phyloP scores from a whole-genome alignment of 306 rosid species.

The Morella rubra region DNA sequence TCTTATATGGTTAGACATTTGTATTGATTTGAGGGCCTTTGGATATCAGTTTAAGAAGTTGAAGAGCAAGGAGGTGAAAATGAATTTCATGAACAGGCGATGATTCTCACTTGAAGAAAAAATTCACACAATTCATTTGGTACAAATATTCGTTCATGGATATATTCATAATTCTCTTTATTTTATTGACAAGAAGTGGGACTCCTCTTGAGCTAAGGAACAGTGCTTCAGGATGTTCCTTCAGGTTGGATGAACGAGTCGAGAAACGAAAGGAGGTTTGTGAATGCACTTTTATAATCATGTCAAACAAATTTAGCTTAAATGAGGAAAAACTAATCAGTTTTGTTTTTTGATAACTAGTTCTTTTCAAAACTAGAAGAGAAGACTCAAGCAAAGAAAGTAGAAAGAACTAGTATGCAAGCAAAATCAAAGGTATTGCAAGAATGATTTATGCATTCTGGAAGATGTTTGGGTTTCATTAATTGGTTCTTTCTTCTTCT shows the following conservation, averaged over 20 bases:
- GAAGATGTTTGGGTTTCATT: neutral
- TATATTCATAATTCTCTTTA: no score
- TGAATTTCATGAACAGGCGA: neutral
- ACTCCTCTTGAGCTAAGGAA: slow-evolving; percentile 46
- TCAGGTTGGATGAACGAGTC: slow-evolving; percentile 87
- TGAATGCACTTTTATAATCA: slow-evolving; percentile 15
- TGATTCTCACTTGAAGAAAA: neutral
- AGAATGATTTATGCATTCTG: slow-evolving; percentile 7
- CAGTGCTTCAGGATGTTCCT: slow-evolving; percentile 68
- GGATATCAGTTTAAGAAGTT: no score
- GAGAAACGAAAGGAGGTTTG: slow-evolving; percentile 91
- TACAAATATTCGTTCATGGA: no score
- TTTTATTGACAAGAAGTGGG: slow-evolving; percentile 45
- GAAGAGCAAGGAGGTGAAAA: no score
- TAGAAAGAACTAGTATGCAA: slow-evolving; percentile 66
- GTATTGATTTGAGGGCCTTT: no score
- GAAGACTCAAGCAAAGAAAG: slow-evolving; percentile 91
- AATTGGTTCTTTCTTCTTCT: neutral
- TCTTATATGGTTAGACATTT: neutral
- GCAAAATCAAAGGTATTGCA: slow-evolving; percentile 76
- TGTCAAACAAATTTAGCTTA: slow-evolving; percentile 4
- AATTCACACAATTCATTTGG: no score
- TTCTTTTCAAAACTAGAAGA: slow-evolving; percentile 92
- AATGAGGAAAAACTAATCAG: slow-evolving; percentile 6
- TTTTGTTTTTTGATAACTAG: slow-evolving; percentile 40